phyloP scores from a whole-genome alignment of 1,284 basidiomycete genomes.

The Rhodotorula sp. region DNA sequence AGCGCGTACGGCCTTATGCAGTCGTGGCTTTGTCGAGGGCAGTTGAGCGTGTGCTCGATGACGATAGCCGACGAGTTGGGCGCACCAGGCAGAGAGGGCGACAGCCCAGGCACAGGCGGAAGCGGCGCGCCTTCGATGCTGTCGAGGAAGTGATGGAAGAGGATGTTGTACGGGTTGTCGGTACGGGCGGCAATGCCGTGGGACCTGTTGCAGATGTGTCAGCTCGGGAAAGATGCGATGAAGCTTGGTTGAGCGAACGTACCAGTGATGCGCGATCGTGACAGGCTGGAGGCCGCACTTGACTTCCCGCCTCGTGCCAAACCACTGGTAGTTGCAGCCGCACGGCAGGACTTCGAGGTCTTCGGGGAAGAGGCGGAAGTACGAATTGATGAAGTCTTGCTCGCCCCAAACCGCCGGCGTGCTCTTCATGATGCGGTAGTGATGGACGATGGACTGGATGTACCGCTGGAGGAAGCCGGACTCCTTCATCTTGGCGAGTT shows the following conservation, averaged over 20 bases:
- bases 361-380: slow-evolving; percentile 35
- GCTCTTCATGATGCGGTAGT: slow-evolving; percentile 23
- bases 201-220: slow-evolving; percentile 3
- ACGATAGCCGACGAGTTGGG: slow-evolving; percentile 25
- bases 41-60: slow-evolving; percentile 33
- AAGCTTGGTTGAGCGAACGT: background rate
- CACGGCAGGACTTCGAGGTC: slow-evolving; percentile 39
- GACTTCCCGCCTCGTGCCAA: slow-evolving; percentile 28
- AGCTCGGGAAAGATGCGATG: background rate
- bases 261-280: slow-evolving; percentile 37
- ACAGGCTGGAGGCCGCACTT: slow-evolving; percentile 35
- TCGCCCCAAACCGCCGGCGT: slow-evolving; percentile 35
- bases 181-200: slow-evolving; percentile 31
- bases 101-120: slow-evolving; percentile 7
- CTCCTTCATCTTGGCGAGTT: slow-evolving; percentile 34
- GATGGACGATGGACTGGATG: slow-evolving; percentile 32
- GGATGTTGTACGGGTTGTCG: slow-evolving; percentile 27
- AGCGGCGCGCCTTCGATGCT: background rate
- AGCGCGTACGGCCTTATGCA: slow-evolving; percentile 12
- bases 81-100: slow-evolving; percentile 12
- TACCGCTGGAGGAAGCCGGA: slow-evolving; percentile 33
- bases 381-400: slow-evolving; percentile 42
- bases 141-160: slow-evolving; percentile 35
- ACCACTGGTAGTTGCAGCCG: slow-evolving; percentile 42
- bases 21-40: slow-evolving; percentile 37